Evolutionary conservation across 2,329 filamentous ascomycete genomes (phyloP).

Genomic region (Arthrobotrys musiformis): DNA sequence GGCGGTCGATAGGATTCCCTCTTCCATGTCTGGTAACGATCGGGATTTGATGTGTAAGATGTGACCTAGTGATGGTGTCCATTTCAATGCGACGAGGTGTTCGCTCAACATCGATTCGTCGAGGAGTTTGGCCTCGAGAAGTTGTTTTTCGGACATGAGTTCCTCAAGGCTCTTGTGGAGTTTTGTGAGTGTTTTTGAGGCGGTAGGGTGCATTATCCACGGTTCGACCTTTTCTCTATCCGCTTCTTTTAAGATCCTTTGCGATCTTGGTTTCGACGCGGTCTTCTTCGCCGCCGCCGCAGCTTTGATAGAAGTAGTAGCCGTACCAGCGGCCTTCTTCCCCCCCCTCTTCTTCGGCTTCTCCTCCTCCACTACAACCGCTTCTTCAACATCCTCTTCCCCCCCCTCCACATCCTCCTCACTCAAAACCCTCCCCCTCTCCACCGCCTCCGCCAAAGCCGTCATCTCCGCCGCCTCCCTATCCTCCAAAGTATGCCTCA

Average conservation of each 20-base stretch:
- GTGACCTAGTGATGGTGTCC: conserved; percentile 87
- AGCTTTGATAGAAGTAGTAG: not conserved
- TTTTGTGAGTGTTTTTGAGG: conserved; percentile 71
- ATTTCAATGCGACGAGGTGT: conserved; percentile 78
- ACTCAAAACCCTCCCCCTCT: conserved; percentile 72
- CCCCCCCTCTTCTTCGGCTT: conserved; percentile 60
- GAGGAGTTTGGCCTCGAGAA: conserved; percentile 56
- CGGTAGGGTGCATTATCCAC: conserved; percentile 72
- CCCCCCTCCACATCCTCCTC: conserved; percentile 56
- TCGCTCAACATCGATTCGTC: conserved; percentile 60
- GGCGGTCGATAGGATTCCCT: conserved; percentile 64
- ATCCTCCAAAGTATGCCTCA: conserved; percentile 81
- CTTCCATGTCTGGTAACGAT: conserved; percentile 67
- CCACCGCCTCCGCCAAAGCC: conserved; percentile 77
- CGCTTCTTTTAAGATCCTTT: conserved; percentile 66
- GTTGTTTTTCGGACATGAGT: conserved; percentile 73
- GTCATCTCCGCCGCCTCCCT: conserved; percentile 76
- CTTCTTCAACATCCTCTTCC: conserved; percentile 2
- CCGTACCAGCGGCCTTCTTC: conserved; percentile 53
- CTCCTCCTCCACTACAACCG: conserved; percentile 62
- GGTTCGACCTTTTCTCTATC: conserved; percentile 70
- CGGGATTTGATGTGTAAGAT: conserved; percentile 90
- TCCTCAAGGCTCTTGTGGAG: conserved; percentile 76
- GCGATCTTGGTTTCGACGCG: conserved; percentile 63
- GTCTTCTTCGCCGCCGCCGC: not conserved